Base-by-base conservation (phyloP, 169 alveolate genomes). In the Babesia ovata region DNA sequence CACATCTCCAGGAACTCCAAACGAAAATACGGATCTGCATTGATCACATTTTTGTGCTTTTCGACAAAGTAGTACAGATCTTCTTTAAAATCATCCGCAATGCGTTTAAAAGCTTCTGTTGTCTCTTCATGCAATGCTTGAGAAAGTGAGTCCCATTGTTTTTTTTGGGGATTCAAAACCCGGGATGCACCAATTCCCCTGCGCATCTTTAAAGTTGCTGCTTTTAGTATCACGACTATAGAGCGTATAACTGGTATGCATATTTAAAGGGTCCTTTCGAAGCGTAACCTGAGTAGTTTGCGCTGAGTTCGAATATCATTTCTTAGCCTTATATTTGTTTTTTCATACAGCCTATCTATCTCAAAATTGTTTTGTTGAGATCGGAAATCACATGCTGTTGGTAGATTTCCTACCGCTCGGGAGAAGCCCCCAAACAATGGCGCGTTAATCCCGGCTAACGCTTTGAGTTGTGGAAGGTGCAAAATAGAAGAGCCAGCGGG, bases 401-500 rank as follows among this genome's bases (percentile, higher is more conserved):
- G 90, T 62, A 83, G 11, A 21, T 74, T 74, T 39, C 83, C 69
- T 2, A 75, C 39, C 24, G 77, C 90, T 36, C 86, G 42, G 36
- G 74, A 56, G 29, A 83, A 70, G 22, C 78, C 90, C 26, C 54
- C 29, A 29, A 74, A 83, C 22, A 83, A 48, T 36, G 90, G 82
- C 56, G 29, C 45, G 19, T 66, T 24, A 42, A 42, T 61, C 22
- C 78, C 78, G 42, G 26, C 71, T n/a, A 83, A 72, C 14, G 90
- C 86, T 36, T 69, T 83, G 14, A 83, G 70, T 49, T 83, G 90
- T 58, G 90, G 90, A 9, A 83, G 70, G 44, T 76, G 53, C 12
- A 75, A 39, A 45, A 83, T 75, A 3, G 81, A 75, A 54, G 56
- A 83, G 11, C 90, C 94, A n/a, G 94, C 86, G 28, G 94, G 94